Evolutionary conservation across 139 green algal genomes (phyloP).

Genomic region (Volvox africanus): DNA sequence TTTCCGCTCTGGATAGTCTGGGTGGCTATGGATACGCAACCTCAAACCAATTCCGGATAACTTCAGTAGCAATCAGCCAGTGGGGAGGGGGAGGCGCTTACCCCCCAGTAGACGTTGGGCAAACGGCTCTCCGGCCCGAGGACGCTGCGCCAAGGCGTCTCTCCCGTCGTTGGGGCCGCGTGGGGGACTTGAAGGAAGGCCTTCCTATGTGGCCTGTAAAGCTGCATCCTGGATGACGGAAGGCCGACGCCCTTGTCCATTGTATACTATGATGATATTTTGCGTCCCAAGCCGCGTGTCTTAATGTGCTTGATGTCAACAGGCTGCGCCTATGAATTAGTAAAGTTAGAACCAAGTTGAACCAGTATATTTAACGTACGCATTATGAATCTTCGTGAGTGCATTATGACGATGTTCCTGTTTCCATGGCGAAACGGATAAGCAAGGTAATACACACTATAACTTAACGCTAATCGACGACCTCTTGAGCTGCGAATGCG

Average conservation of each 20-base stretch:
- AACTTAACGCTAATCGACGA: too few species aligned
- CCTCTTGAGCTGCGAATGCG: too few species aligned
- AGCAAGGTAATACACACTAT: too few species aligned
- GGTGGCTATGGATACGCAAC: not conserved
- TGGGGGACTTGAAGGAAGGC: not conserved
- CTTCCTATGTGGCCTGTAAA: not conserved
- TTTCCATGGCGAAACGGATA: too few species aligned
- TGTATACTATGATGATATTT: not conserved
- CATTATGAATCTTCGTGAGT: too few species aligned
- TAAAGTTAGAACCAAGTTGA: too few species aligned
- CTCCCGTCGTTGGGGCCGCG: not conserved
- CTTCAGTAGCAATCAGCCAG: not conserved
- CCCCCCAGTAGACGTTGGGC: constrained; percentile 46
- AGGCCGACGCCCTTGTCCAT: not conserved
- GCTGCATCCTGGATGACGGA: not conserved
- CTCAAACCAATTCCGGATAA: not conserved
- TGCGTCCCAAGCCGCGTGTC: not conserved
- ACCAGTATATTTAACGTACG: too few species aligned
- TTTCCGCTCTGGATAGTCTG: not conserved
- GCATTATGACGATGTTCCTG: too few species aligned
- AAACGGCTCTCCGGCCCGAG: constrained; percentile 37
- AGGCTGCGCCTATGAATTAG: not conserved
- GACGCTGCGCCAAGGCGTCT: constrained; percentile 1
- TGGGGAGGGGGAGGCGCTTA: not conserved
- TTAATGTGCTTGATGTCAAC: not conserved